Percentiles rank a stretch among this genome's conserved stretches.
Evolutionary conservation across 805 yeast species (phyloP).

Genomic region (Metschnikowia picachoensis): DNA sequence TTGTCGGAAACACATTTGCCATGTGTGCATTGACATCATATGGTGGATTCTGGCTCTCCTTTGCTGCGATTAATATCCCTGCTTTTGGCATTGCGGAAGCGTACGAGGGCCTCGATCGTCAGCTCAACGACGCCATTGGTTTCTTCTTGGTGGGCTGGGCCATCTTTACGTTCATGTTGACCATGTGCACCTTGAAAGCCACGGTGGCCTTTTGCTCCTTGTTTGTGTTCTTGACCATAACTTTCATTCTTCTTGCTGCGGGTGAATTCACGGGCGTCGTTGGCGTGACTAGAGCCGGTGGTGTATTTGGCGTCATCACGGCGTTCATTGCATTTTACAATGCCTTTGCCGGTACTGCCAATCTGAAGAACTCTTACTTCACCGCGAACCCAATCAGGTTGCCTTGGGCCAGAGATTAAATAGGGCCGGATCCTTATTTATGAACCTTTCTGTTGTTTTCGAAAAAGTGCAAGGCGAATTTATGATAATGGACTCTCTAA

Average conservation of each 20-base stretch:
- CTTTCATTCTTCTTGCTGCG: slow-evolving; percentile 34
- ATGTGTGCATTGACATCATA: slow-evolving; percentile 18
- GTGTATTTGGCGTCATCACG: slow-evolving; percentile 40
- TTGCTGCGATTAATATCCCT: slow-evolving; percentile 53
- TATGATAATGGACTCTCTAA: no score
- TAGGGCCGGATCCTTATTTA: neutral
- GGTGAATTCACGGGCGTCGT: slow-evolving; percentile 30
- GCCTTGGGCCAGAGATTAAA: slow-evolving; percentile 12
- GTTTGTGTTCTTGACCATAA: slow-evolving; percentile 29
- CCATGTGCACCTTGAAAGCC: slow-evolving; percentile 34
- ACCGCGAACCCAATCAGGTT: slow-evolving; percentile 28
- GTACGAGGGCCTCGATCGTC: slow-evolving; percentile 24
- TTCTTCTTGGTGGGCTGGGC: slow-evolving; percentile 40
- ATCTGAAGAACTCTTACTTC: slow-evolving; percentile 32
- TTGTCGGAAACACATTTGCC: slow-evolving; percentile 20
- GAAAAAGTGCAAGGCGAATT: no score
- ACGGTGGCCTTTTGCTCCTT: slow-evolving; percentile 34
- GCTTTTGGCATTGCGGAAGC: slow-evolving; percentile 60
- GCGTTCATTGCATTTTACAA: slow-evolving; percentile 39
- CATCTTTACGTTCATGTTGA: slow-evolving; percentile 37
- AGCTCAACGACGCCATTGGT: slow-evolving; percentile 30
- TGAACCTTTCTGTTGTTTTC: no score
- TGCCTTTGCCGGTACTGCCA: slow-evolving; percentile 40
- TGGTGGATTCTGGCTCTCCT: slow-evolving; percentile 71
- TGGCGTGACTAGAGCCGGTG: slow-evolving; percentile 35